Conservation (phyloP, 208 protist genomes). For the Spongospora subterranea region DNA sequence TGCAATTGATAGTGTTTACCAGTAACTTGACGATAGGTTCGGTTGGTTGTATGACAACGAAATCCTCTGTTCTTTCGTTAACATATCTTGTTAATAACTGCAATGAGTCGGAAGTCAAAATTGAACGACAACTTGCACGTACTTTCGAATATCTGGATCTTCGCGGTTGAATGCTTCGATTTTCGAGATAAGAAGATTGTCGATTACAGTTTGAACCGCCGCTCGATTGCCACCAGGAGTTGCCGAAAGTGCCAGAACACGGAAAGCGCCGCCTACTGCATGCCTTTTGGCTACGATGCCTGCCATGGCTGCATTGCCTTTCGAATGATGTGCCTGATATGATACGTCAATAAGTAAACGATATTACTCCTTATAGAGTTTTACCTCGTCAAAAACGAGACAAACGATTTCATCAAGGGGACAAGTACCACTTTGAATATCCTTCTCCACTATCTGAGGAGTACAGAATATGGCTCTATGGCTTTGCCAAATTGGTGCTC, state of each 20-base stretch:
- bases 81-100: slow-evolving; percentile 40
- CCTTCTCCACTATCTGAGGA: slow-evolving; percentile 70
- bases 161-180: slow-evolving; percentile 38
- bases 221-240: slow-evolving; percentile 68
- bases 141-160: slow-evolving; percentile 59
- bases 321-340: slow-evolving; percentile 72
- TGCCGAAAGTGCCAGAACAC: slow-evolving; percentile 71
- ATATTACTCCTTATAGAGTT: slow-evolving; percentile 10
- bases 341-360: slow-evolving; percentile 61
- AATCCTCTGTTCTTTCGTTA: neutral
- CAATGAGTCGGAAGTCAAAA: too few relatives aligned
- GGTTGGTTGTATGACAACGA: neutral
- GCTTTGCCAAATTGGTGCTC: slow-evolving; percentile 62
- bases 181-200: slow-evolving; percentile 61
- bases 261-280: slow-evolving; percentile 25
- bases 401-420: slow-evolving; percentile 61
- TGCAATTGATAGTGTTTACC: neutral
- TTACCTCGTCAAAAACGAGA: slow-evolving; percentile 60
- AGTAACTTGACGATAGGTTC: neutral
- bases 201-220: slow-evolving; percentile 64
- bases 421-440: slow-evolving; percentile 62
- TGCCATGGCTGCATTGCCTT: slow-evolving; percentile 67
- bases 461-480: slow-evolving; percentile 69
- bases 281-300: slow-evolving; percentile 19
- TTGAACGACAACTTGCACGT: neutral